Evolutionary conservation across 495 filamentous ascomycete species (phyloP), one percentile per base, ranked within the genome.

Genomic region (Penicillium taxi): DNA sequence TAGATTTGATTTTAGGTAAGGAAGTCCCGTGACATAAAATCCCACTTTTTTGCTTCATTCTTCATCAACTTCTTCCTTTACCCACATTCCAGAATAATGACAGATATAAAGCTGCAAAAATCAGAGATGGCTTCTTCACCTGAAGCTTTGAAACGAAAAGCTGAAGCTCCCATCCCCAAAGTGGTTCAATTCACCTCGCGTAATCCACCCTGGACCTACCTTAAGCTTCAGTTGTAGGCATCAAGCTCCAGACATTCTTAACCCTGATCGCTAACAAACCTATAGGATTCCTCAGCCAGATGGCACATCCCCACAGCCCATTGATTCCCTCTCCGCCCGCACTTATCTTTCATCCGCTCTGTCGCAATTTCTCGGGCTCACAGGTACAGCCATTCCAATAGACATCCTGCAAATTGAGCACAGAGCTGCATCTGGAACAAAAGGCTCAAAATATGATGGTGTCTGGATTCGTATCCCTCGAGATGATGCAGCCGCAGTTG

Each of bases 381-480:
- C 76, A 2, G 90, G 90, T 21, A 67, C 81, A 4, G 75, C 81
- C 1, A 86, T 95, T 14, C 65, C 81, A 1, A 59, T 95, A 41
- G 90, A 96, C 48, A 80, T 95, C 21, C 67, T 96, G 6, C 77
- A 83, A 27, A 59, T 83, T 4, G 60, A 72, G 24, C 18, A 26
- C n/a, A 39, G 19, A 9, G 32, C 27, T 9, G 13, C 42, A 3
- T 16, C 20, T 9, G 6, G 31, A 8, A 35, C 21, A 12, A 22
- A 2, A n/a, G n/a, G 7, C 9, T 19, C 16, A 7, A 47, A 50
- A 20, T 32, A 44, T 12, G 40, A 48, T 29, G 64, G 74, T 9
- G 72, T 72, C 21, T 94, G 85, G 84, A 63, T 95, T 20, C 74
- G 90, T 12, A 62, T 94, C 1, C 84, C 89, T 0, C 53, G 74